A percentile compares a stretch with the other conserved stretches of the same genome.
These are phyloP conservation scores for Xylaria sp. DNA, from an alignment of 2,329 filamentous ascomycete species.

Conservation along the genomic window DNA sequence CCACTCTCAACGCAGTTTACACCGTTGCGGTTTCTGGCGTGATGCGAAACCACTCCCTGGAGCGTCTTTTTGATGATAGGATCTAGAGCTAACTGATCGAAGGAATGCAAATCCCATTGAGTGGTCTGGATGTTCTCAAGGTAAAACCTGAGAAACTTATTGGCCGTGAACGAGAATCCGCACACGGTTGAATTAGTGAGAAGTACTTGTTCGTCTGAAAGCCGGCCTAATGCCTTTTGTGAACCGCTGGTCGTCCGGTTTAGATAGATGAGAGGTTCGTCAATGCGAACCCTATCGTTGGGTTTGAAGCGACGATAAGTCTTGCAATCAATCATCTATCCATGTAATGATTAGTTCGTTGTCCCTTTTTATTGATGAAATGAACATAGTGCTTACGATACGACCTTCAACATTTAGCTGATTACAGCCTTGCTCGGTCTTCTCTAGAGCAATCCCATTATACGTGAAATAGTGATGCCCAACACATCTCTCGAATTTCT, in stretches of 20 bases:
- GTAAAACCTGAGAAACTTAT: conserved; percentile 48
- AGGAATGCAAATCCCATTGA: conserved; percentile 38
- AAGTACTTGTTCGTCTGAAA: conserved; percentile 45
- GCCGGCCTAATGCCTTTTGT: conserved; percentile 30
- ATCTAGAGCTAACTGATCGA: conserved; percentile 41
- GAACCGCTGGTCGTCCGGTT: conserved; percentile 4
- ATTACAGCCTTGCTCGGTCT: conserved; percentile 31
- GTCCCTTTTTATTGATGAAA: neutral
- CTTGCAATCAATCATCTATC: conserved; percentile 50
- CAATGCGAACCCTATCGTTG: neutral
- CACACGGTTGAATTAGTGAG: conserved; percentile 45
- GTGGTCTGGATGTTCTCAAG: conserved; percentile 38
- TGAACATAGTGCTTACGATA: conserved; percentile 34
- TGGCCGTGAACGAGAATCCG: conserved; percentile 48
- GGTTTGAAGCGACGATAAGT: conserved; percentile 40
- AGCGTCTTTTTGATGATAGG: conserved; percentile 37
- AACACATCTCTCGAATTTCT: conserved; percentile 47
- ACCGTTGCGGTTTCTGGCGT: conserved; percentile 23
- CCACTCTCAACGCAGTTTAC: conserved; percentile 40
- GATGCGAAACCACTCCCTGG: conserved; percentile 37
- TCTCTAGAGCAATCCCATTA: conserved; percentile 43
- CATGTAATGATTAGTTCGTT: conserved; percentile 10
- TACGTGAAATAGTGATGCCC: conserved; percentile 51
- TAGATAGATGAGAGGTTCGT: neutral
- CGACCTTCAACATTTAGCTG: conserved; percentile 45